A percentile compares a stretch with the other conserved stretches of the same genome.
Conservation (phyloP, 257 asterid species). For the Solanum pimpinellifolium region DNA sequence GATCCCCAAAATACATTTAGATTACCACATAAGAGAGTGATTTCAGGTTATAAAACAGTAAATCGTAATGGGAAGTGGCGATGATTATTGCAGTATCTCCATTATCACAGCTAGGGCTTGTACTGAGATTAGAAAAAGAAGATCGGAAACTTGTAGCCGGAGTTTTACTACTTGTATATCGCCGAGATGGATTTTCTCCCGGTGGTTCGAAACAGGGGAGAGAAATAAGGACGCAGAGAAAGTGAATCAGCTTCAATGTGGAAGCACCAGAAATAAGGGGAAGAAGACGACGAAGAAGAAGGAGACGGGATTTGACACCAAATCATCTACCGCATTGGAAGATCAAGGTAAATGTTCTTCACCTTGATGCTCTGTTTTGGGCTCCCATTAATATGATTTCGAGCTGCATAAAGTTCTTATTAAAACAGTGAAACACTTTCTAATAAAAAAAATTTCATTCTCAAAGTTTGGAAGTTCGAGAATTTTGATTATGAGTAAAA, state of each 20-base stretch:
- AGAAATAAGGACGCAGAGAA: constrained; percentile 10
- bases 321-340: not conserved
- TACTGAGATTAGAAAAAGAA: constrained; percentile 1
- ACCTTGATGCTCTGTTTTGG: not conserved
- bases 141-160: constrained; percentile 23
- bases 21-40: not conserved
- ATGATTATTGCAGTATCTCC: constrained; percentile 6
- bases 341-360: not conserved
- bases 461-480: not conserved
- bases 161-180: constrained; percentile 34
- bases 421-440: not conserved
- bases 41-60: not conserved
- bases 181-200: constrained; percentile 36
- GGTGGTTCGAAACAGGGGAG: constrained; percentile 13
- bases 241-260: not conserved
- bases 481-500: not conserved
- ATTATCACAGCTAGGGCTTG: constrained; percentile 1
- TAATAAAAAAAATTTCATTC: no score
- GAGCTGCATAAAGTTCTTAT: not conserved
- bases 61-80: not conserved
- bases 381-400: not conserved
- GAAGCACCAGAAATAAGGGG: not conserved
- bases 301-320: not conserved
- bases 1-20: not conserved
- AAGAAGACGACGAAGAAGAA: not conserved